Conservation (phyloP, 495 filamentous ascomycete genomes). For the Xylaria intraflava region DNA sequence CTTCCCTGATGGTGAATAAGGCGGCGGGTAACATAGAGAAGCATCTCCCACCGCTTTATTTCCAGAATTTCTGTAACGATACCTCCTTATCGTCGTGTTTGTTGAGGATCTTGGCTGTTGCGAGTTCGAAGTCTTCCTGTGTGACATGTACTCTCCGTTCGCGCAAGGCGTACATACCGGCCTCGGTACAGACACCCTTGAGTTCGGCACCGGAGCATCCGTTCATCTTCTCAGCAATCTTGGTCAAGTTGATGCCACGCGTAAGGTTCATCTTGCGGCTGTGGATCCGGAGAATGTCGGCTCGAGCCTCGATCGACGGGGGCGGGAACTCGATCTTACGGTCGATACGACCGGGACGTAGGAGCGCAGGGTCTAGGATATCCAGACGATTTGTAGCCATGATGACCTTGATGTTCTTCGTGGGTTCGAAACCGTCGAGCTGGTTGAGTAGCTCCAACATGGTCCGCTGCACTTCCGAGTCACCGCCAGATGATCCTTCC, state of each 20-base stretch:
- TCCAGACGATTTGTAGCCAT: conserved; percentile 99
- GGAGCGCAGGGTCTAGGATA: conserved; percentile 89
- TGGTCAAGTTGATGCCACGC: conserved; percentile 91
- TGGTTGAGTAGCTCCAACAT: conserved; percentile 98
- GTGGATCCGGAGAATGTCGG: conserved; percentile 97
- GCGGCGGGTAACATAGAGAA: not conserved
- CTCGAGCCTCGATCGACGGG: conserved; percentile 91
- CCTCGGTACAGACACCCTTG: conserved; percentile 95
- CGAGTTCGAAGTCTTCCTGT: conserved; percentile 98
- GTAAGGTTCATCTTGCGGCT: conserved; percentile 97
- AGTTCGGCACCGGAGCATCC: conserved; percentile 95
- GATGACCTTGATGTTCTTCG: conserved; percentile 99
- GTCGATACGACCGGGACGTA: conserved; percentile 94
- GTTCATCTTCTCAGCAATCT: conserved; percentile 99
- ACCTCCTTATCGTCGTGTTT: conserved; percentile 99
- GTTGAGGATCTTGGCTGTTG: conserved; percentile 98
- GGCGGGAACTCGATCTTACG: conserved; percentile 99
- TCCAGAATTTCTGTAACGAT: conserved; percentile 79
- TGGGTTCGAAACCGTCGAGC: conserved; percentile 96
- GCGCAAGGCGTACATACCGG: conserved; percentile 93
- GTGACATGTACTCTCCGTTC: conserved; percentile 96
- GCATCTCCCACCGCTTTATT: conserved; percentile 46
- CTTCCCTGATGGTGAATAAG: not conserved
- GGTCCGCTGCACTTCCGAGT: conserved; percentile 99
- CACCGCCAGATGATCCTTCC: conserved; percentile 87